Evolutionary conservation across 768 basidiomycete species (phyloP), one percentile per base, ranked within the genome.

Genomic region (Multifurca ochricompacta): DNA sequence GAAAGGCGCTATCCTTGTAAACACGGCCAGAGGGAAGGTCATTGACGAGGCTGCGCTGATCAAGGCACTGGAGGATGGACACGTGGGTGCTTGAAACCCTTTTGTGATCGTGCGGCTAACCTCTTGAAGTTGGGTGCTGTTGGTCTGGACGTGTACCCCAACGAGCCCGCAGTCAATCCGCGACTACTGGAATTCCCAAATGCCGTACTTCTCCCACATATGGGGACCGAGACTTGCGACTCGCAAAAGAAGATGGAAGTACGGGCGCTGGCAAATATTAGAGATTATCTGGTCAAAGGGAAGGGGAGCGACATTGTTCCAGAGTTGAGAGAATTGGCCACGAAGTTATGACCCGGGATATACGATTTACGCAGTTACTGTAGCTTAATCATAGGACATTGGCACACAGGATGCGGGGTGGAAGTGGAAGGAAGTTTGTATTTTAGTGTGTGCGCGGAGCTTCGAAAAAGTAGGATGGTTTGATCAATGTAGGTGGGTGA

Each of bases 21-120:
- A 93, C 68, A 93, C 91, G 2, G 90, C 91, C 19, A 72, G 93
- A n/a, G 93, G 93, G 10, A 93, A 87, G 64, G 81, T 95, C 23
- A 77, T 96, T 31, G 88, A 95, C 59, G 91, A 95, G 69, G 81
- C 78, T 6, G 93, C 90, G 4, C 74, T 97, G 73, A 87, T 95
- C 57, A 77, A 77, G 27, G 91, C 91, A 21, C 68, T 97, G 48
- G 83, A 91, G 64, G 84, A 85, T 61, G 91, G 91, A 10, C 90
- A 95, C 68, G 91, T 93, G 66, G 65, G 89, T 74, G 6, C 39
- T 19, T 44, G 21, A 9, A 14, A 47, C 19, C 19, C 36, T 32
- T 25, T n/a, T 7, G 36, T 28, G 6, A 36, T 27, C 6, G 11
- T 23, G n/a, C 14, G 19, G 13, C 21, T 50, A 7, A 41, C 8